These are phyloP conservation scores for Nemania abortiva DNA, from an alignment of 2,329 filamentous ascomycete species.

Conservation along the genomic window DNA sequence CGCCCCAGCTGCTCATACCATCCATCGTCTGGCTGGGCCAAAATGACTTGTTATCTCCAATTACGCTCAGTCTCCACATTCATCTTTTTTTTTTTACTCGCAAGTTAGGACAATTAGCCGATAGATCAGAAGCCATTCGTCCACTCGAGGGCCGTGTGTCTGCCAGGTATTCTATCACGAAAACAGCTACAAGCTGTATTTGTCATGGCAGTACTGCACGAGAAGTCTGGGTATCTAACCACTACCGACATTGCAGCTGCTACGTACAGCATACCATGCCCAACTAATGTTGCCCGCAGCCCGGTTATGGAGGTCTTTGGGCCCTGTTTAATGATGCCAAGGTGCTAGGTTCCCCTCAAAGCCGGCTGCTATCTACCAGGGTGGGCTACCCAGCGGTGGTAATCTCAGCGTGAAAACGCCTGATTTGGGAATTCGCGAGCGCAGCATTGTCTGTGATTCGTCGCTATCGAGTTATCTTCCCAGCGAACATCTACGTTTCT, in stretches of 20 bases:
- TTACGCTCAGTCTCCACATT: conserved; percentile 18
- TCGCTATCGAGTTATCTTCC: conserved; percentile 13
- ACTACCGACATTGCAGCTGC: conserved; percentile 28
- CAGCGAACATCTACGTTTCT: not conserved
- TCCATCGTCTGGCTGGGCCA: conserved; percentile 16
- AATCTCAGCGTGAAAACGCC: conserved; percentile 19
- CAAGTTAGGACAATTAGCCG: conserved; percentile 33
- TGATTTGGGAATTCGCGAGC: conserved; percentile 15
- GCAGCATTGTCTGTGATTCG: conserved; percentile 16
- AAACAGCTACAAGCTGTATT: conserved; percentile 18
- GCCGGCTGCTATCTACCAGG: conserved; percentile 11
- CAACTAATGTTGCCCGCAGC: not conserved
- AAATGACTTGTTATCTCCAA: conserved; percentile 13
- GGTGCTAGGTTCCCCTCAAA: conserved; percentile 34
- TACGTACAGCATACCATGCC: conserved; percentile 5
- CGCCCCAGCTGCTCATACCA: conserved; percentile 1
- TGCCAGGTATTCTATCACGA: conserved; percentile 4
- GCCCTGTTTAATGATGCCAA: conserved; percentile 35
- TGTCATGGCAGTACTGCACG: conserved; percentile 25
- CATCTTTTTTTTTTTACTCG: conserved; percentile 10
- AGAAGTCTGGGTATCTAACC: conserved; percentile 14
- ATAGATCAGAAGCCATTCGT: conserved; percentile 7
- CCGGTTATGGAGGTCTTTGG: conserved; percentile 21
- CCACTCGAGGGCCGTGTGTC: conserved; percentile 11
- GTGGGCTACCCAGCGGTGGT: conserved; percentile 20